phyloP scores from a whole-genome alignment of 768 basidiomycete genomes.

The Pisolithus sp. region DNA sequence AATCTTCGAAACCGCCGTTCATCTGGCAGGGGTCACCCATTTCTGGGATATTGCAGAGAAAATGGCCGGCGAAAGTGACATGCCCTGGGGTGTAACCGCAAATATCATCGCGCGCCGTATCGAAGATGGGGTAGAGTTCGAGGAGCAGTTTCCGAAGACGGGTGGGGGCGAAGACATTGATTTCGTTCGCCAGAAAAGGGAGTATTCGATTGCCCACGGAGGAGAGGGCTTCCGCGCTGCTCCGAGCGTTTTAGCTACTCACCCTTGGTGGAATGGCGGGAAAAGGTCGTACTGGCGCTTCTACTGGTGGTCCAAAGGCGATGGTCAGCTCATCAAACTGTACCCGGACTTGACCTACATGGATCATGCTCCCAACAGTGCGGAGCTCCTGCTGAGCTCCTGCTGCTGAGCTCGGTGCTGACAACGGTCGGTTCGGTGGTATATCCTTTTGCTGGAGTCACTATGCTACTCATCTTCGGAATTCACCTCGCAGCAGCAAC shows the following conservation, averaged over 20 bases:
- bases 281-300: conserved; percentile 43
- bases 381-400: conserved; percentile 41
- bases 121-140: conserved; percentile 40
- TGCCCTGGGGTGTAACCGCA: conserved; percentile 62
- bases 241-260: conserved; percentile 43
- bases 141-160: conserved; percentile 50
- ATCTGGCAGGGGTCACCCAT: conserved; percentile 50
- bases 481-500: conserved; percentile 23
- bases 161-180: conserved; percentile 62
- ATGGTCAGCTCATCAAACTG: conserved; percentile 42
- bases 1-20: conserved; percentile 48
- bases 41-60: conserved; percentile 59
- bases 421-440: conserved; percentile 8
- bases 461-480: conserved; percentile 11
- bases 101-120: conserved; percentile 47
- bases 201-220: conserved; percentile 27
- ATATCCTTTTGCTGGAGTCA: conserved; percentile 9
- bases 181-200: conserved; percentile 45
- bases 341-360: conserved; percentile 43
- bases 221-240: conserved; percentile 42
- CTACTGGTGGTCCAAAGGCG: conserved; percentile 54
- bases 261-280: conserved; percentile 54
- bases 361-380: conserved; percentile 44
- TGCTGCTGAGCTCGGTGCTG: conserved; percentile 25
- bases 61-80: conserved; percentile 31